Base-by-base conservation (phyloP, 2,329 filamentous ascomycete genomes). In the Tolypocladium cylindrosporum region DNA sequence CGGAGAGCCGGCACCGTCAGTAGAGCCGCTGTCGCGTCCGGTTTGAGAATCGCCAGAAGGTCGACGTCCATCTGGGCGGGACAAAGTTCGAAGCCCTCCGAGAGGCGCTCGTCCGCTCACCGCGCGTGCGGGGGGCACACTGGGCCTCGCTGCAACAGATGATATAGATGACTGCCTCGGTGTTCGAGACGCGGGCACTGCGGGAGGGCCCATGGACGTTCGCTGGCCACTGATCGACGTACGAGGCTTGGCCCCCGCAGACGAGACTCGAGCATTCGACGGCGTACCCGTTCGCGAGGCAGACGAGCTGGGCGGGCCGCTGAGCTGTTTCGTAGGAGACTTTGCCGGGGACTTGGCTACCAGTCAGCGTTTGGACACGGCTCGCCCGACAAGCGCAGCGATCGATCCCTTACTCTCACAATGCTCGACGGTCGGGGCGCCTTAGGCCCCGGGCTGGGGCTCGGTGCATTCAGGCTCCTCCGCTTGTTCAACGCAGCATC, bases 301-400 rank as follows among this genome's bases (percentile, higher is more conserved):
- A 2, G 79, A 75, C 6, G 79, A 71, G 63, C 81, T 86, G 1
- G 85, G 82, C 1, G 84, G 77, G 42, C 72, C 78, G 59, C 71
- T 72, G 52, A 89, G 71, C 65, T 89, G 87, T 68, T 94, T 94
- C 3, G 87, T 90, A 1, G 90, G 90, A 1, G 89, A 92, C 66
- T 90, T 92, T 0, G 83, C 86, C 2, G 90, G 89, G 59, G 87
- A 91, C 85, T 91, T 58, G 37, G 11, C 11, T 34, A 42, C 16
- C 39, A 27, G 39, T 39, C 39, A 54, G 36, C n/a, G 34, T n/a
- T 56, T 45, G 50, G 14, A 54, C 21, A 8, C 39, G 45, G 9
- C 37, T 48, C 14, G n/a, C 34, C 41, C 9, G 40, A 16, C 34
- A 9, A 2, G 52, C 36, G 37, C 14, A 7, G 45, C 24, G 24